Evolutionary conservation across 768 basidiomycete species (phyloP), one percentile per base, ranked within the genome.

Genomic region (Kwoniella pini): DNA sequence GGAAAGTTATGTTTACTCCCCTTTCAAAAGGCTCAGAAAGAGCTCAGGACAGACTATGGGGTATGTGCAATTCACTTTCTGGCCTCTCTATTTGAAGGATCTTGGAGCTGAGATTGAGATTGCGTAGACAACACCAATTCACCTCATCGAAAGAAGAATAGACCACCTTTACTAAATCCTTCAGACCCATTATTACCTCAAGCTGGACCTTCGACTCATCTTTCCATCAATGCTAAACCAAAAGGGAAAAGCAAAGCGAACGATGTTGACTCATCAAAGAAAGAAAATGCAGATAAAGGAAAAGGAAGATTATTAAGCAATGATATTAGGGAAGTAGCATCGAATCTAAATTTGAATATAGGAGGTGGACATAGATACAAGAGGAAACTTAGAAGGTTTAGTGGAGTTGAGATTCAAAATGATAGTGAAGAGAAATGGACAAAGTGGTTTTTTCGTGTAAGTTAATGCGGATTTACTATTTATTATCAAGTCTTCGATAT

Each of bases 21-120:
- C 59, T 77, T 13, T 71, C 67, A 11, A 75, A 71, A 57, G 76
- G 76, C 30, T 71, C 69, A 31, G 76, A 77, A 59, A 48, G 73
- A 40, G 64, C 72, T 19, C 76, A 77, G 50, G 67, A 77, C 36
- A 67, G 65, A 44, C 58, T 72, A 51, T 77, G 76, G 76, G 73
- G 74, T 77, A 39, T 54, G 71, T 63, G 26, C 27, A 31, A 17
- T 15, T 24, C 52, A 31, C 10, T 38, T 54, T 19, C 19, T 24
- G n/a, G n/a, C n/a, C n/a, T n/a, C n/a, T n/a, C n/a, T n/a, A n/a
- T n/a, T n/a, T n/a, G n/a, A n/a, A 26, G 33, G 4, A 31, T 31
- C 6, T n/a, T 17, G 7, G 6, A 27, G 13, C 12, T 19, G 21
- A n/a, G 19, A 17, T 38, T 26, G 28, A 21, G 3, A 21, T 43